These are phyloP conservation scores for Spiraea crenata DNA, from an alignment of 331 rosid genomes.

Conservation along the genomic window DNA sequence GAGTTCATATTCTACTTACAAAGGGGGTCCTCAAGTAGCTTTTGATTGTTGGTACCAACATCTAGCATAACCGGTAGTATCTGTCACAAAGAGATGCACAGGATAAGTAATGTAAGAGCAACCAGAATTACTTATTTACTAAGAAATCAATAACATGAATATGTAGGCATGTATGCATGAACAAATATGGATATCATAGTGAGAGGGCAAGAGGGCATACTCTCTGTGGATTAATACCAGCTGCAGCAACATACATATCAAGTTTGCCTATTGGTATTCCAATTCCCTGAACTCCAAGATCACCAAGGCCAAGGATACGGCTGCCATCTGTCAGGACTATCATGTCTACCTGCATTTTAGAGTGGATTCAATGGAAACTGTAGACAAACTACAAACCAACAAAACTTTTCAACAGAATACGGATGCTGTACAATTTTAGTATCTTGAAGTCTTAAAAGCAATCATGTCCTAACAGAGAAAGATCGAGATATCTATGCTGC, in stretches of 20 bases:
- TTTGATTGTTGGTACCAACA: conserved; percentile 93
- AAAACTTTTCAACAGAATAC: not conserved
- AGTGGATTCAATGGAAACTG: conserved; percentile 6
- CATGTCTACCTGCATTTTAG: conserved; percentile 88
- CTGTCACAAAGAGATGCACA: conserved; percentile 43
- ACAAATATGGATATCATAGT: not conserved
- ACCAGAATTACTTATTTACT: conserved; percentile 12
- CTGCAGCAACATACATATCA: conserved; percentile 98
- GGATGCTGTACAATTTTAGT: not conserved
- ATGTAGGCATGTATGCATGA: not conserved
- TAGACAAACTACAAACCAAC: conserved; percentile 12
- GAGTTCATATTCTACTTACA: conserved; percentile 57
- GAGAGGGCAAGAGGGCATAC: conserved; percentile 45
- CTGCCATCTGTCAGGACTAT: conserved; percentile 98
- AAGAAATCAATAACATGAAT: conserved; percentile 3
- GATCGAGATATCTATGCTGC: not conserved
- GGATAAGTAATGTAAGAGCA: conserved; percentile 21
- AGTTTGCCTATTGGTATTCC: conserved; percentile 98
- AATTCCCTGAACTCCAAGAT: conserved; percentile 99
- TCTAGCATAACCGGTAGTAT: conserved; percentile 97
- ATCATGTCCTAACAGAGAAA: not conserved
- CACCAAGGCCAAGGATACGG: conserved; percentile 99
- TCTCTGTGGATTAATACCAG: conserved; percentile 92
- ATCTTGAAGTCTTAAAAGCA: not conserved
- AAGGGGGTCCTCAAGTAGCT: conserved; percentile 83